Percentiles rank a stretch among this genome's conserved stretches.
Conservation (phyloP, 345 rosid genomes). For the Clarkia xantiana region DNA sequence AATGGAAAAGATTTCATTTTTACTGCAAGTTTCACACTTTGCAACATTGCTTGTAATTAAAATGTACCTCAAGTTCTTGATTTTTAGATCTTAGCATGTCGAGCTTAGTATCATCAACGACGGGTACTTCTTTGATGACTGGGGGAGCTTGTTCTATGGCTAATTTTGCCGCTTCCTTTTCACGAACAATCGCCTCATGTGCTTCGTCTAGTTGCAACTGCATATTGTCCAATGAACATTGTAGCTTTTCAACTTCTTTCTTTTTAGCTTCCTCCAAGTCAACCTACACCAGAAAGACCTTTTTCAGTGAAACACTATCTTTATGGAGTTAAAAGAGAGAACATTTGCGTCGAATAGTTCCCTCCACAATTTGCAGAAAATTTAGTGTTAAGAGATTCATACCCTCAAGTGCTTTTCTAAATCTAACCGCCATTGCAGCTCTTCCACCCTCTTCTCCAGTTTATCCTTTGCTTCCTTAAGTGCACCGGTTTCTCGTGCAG, state of each 20-base stretch:
- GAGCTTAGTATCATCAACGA: conserved; percentile 38
- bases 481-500: conserved; percentile 90
- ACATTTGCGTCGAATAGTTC: no score
- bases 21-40: not conserved
- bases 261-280: conserved; percentile 61
- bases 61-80: conserved; percentile 33
- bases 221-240: conserved; percentile 30
- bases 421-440: conserved; percentile 86
- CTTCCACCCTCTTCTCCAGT: conserved; percentile 93
- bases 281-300: conserved; percentile 14
- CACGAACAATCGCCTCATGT: conserved; percentile 22
- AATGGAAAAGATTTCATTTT: not conserved
- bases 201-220: conserved; percentile 45
- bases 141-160: conserved; percentile 63
- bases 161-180: conserved; percentile 43
- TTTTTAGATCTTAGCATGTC: conserved; percentile 30
- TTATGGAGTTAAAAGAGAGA: not conserved
- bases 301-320: not conserved
- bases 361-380: not conserved
- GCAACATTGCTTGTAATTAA: not conserved
- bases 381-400: conserved; percentile 3
- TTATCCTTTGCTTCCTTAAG: conserved; percentile 87
- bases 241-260: conserved; percentile 40
- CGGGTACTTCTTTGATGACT: conserved; percentile 47
- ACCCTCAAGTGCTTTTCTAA: conserved; percentile 90